Evolutionary conservation across 768 basidiomycete genomes (phyloP).

Genomic region (Lentinula lateritia): DNA sequence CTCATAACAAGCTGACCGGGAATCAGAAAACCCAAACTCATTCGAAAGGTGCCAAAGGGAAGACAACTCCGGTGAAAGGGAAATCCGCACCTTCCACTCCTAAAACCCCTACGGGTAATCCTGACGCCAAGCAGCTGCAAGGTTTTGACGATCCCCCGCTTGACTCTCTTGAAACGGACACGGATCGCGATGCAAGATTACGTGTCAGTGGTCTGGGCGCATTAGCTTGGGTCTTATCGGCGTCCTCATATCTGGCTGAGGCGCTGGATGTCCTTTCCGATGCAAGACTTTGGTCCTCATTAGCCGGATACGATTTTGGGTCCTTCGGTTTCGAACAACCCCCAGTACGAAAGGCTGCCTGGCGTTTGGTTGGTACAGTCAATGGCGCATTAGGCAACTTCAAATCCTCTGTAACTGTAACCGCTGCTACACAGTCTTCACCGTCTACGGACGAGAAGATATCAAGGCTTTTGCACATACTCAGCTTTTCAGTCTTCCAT

Average conservation of each 20-base stretch:
- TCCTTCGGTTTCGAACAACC: slow-evolving; percentile 65
- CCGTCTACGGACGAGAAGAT: slow-evolving; percentile 17
- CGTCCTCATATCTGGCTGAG: slow-evolving; percentile 9
- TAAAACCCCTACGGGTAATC: slow-evolving; percentile 22
- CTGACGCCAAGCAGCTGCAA: slow-evolving; percentile 31
- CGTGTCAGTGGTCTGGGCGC: slow-evolving; percentile 66
- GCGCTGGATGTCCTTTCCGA: slow-evolving; percentile 39
- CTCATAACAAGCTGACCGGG: slow-evolving; percentile 13
- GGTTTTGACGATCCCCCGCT: slow-evolving; percentile 45
- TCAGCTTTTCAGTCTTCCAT: slow-evolving; percentile 58
- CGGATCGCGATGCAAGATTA: slow-evolving; percentile 65
- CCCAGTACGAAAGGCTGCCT: slow-evolving; percentile 65
- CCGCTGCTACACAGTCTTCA: not conserved
- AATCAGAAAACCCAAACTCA: not conserved
- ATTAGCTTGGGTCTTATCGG: slow-evolving; percentile 58
- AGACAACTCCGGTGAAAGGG: slow-evolving; percentile 22
- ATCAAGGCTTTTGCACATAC: slow-evolving; percentile 28
- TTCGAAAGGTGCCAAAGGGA: not conserved
- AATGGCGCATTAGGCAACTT: slow-evolving; percentile 30
- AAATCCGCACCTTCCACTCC: slow-evolving; percentile 10
- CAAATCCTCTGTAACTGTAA: not conserved
- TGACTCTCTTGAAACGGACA: slow-evolving; percentile 42
- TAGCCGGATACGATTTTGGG: slow-evolving; percentile 33
- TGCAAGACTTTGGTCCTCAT: slow-evolving; percentile 56
- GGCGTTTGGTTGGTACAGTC: slow-evolving; percentile 42